Evolutionary conservation across 805 yeast genomes (phyloP), one percentile per base, ranked within the genome.

Genomic region (Starmerella apis): DNA sequence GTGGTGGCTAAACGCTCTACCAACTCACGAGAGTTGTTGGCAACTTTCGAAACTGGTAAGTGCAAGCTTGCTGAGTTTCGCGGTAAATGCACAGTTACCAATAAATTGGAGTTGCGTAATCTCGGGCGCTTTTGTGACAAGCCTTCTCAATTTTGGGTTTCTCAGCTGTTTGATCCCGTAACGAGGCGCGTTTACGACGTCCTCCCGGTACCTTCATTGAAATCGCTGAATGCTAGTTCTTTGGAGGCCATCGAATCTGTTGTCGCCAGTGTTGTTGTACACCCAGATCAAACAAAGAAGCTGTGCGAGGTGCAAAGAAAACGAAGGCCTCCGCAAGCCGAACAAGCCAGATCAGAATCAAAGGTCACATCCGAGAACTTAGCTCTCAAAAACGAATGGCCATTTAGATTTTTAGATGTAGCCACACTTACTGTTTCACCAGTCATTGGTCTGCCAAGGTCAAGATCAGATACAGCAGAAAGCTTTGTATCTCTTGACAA

Each of bases 261-360:
- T 86, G 97, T 68, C 74, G 72, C n/a, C 85, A 82, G 61, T 86
- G 97, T 96, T 83, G 95, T 56, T 72, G 80, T 2, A 66, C 80
- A 8, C 4, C 42, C 50, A 2, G 32, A 23, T 11, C 46, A 43
- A 3, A 18, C 28, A 2, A 43, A 31, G 13, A 33, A 24, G 30
- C 35, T 47, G 28, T 32, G 35, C 19, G 42, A 42, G 28, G 16
- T 38, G 11, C 46, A 16, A 4, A 36, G 32, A n/a, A 28, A 31
- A 13, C 49, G 43, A 11, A 38, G 24, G 33, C 20, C 16, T 5
- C 25, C 39, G 13, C 39, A 36, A 25, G 27, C 35, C 3, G 19
- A 19, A 13, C 20, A 5, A 27, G 10, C 16, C 2, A 23, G 35
- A 8, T 14, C 28, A 27, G 28, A 19, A 3, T n/a, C 41, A 4